These are phyloP conservation scores for Exophiala calicioides DNA, from an alignment of 2,329 filamentous ascomycete species.

Conservation along the genomic window DNA sequence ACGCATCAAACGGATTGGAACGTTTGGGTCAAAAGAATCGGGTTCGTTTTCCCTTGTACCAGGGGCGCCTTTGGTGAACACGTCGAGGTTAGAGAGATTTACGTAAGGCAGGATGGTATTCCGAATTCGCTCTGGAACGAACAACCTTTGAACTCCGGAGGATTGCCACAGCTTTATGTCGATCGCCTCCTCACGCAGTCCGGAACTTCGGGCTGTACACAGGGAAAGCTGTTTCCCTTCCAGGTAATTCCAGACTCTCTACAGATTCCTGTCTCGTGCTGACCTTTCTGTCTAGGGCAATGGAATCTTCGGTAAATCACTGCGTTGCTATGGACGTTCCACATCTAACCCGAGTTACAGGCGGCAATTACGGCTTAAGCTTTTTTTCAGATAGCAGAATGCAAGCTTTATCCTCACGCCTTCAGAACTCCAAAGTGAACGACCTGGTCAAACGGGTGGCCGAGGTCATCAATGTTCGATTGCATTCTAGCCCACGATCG, in stretches of 20 bases:
- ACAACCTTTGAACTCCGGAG: neutral
- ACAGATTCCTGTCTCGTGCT: too few relatives aligned
- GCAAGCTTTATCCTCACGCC: neutral
- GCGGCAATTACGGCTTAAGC: constrained; percentile 1
- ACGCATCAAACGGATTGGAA: neutral
- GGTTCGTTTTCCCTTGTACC: neutral
- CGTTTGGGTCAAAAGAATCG: neutral
- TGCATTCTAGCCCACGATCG: neutral
- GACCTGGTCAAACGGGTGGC: neutral
- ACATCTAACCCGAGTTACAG: neutral
- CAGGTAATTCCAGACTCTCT: too few relatives aligned
- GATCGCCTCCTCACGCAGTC: constrained; percentile 4
- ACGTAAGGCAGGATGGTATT: neutral
- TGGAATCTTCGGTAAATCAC: neutral
- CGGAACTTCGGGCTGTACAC: neutral
- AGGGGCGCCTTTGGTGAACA: too few relatives aligned
- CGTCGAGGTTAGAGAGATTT: neutral
- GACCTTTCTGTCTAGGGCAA: neutral
- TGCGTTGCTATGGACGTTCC: neutral
- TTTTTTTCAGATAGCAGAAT: neutral
- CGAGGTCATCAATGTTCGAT: neutral
- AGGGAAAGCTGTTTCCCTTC: constrained; percentile 3
- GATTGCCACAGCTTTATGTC: neutral
- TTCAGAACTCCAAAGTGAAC: neutral
- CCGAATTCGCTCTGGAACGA: neutral